A percentile compares a stretch with the other conserved stretches of the same genome.
These are phyloP conservation scores for Xylaria grammica DNA, from an alignment of 495 filamentous ascomycete genomes.

Conservation along the genomic window DNA sequence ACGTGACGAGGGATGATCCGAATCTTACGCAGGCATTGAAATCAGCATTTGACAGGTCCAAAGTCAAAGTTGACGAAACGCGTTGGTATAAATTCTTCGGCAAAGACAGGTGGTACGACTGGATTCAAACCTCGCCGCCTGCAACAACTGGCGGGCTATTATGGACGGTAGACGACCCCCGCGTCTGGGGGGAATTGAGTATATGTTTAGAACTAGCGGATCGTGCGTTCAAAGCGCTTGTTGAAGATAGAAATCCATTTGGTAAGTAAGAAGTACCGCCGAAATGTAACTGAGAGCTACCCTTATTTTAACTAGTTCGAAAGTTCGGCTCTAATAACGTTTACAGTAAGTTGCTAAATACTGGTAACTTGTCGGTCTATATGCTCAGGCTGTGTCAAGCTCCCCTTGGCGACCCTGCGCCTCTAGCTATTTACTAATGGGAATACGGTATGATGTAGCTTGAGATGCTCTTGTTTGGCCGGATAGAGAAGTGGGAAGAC, in stretches of 20 bases:
- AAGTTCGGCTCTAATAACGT: background rate
- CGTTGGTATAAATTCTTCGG: background rate
- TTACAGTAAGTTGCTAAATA: constrained; percentile 1
- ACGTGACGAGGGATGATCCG: background rate
- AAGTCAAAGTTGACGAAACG: constrained; percentile 6
- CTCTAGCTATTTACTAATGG: background rate
- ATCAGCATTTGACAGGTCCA: background rate
- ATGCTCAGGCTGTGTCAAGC: background rate
- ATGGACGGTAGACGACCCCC: constrained; percentile 11
- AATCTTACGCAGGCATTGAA: too few relatives aligned
- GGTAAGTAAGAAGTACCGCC: background rate
- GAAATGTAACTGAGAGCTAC: background rate
- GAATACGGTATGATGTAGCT: background rate
- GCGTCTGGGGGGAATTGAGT: constrained; percentile 1
- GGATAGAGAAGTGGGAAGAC: constrained; percentile 8
- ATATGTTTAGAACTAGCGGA: constrained; percentile 9
- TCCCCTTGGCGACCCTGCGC: background rate
- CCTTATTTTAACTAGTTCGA: background rate
- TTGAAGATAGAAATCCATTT: constrained; percentile 3
- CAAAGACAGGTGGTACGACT: constrained; percentile 10
- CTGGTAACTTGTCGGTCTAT: background rate
- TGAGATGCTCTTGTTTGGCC: constrained; percentile 12
- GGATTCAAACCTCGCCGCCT: background rate
- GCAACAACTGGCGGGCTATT: background rate
- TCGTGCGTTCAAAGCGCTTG: constrained; percentile 11